These are phyloP conservation scores for Boletus reticuloceps DNA, from an alignment of 768 basidiomycete species.

Conservation along the genomic window DNA sequence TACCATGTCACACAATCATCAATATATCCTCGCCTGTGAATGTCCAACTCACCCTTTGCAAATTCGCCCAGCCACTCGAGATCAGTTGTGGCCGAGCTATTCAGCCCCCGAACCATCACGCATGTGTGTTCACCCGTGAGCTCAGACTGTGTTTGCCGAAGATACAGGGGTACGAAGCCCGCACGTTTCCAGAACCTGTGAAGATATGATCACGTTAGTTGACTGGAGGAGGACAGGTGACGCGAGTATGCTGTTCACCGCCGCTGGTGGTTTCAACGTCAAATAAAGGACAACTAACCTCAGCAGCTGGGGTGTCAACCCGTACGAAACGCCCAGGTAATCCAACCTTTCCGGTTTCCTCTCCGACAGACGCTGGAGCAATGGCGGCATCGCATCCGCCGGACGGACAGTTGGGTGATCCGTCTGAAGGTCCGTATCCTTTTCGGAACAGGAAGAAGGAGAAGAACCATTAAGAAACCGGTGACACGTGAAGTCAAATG, in stretches of 20 bases:
- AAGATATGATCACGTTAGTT: not conserved
- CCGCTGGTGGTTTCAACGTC: no score
- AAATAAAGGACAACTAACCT: slow-evolving; percentile 40
- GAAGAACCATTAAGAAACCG: not conserved
- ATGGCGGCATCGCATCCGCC: slow-evolving; percentile 80
- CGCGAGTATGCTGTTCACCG: not conserved
- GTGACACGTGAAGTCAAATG: not conserved
- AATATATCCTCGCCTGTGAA: not conserved
- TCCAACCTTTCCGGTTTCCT: slow-evolving; percentile 87
- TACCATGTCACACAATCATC: slow-evolving; percentile 28
- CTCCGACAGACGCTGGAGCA: slow-evolving; percentile 87
- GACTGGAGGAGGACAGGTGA: not conserved
- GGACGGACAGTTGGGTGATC: slow-evolving; percentile 77
- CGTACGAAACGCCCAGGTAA: slow-evolving; percentile 96
- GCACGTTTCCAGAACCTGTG: slow-evolving; percentile 92
- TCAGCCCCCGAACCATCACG: slow-evolving; percentile 89
- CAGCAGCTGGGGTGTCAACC: slow-evolving; percentile 82
- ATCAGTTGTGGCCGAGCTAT: slow-evolving; percentile 58
- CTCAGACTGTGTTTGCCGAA: slow-evolving; percentile 92
- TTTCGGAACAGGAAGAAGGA: not conserved
- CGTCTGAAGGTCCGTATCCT: slow-evolving; percentile 62
- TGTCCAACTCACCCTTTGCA: slow-evolving; percentile 57
- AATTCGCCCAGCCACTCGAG: slow-evolving; percentile 88
- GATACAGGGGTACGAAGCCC: slow-evolving; percentile 86
- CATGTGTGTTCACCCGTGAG: slow-evolving; percentile 96